Evolutionary conservation across 768 basidiomycete genomes (phyloP), one percentile per base, ranked within the genome.

Genomic region (Suillus paluster): DNA sequence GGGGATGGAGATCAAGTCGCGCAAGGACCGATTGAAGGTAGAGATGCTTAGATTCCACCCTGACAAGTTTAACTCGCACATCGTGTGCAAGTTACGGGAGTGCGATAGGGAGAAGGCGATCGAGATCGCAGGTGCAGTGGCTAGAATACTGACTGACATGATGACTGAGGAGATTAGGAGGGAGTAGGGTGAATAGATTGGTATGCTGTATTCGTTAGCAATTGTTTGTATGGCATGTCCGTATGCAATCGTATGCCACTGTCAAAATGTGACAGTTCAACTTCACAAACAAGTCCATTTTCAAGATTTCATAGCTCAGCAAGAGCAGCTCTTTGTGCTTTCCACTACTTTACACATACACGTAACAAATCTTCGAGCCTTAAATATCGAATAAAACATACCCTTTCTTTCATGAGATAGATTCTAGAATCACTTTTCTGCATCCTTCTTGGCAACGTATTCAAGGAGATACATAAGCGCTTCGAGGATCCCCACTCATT

Each of bases 401-500:
- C n/a, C n/a, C n/a, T n/a, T n/a, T 23, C 21, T 45, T 21, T 6
- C 14, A 23, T 46, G 30, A 30, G 30, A 30, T 25, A 46, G 23
- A 46, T 23, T 23, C 45, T 46, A 21, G 21, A 45, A 3, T 27
- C 21, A 57, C 44, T 14, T 21, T n/a, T 23, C 55, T 11, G 67
- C 74, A 66, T 95, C 93, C 76, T 87, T 83, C 78, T 82, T 80
- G 62, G 92, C 92, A 61, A 85, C 86, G 81, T 79, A 91, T 67
- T 84, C 78, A 73, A 97, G 78, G 57, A 95, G 83, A 76, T 95
- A 78, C 88, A 86, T 58, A 95, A 92, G 72, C 93, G 87, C 74
- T 84, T 85, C 57, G 91, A 94, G 86, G 94, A 95, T 45, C 91
- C 88, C 87, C 87, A 91, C 81, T 92, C 89, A 78, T 92, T 92